Conservation (phyloP, 2,329 filamentous ascomycete genomes). For the Daldinia sp. region DNA sequence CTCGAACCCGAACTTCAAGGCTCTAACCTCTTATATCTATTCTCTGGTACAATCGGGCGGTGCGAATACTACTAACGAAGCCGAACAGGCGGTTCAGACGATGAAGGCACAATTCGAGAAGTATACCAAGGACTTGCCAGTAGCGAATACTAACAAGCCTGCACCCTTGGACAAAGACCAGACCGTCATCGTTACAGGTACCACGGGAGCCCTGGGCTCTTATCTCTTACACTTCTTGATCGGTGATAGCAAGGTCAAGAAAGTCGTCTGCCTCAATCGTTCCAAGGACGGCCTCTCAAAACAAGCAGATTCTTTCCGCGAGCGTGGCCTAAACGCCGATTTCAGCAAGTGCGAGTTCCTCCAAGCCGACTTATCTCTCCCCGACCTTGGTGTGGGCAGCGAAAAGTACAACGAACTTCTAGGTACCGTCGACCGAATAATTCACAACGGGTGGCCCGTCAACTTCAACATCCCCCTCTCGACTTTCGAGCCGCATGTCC, state of each 20-base stretch:
- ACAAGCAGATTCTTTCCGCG: constrained; percentile 50
- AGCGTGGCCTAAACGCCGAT: constrained; percentile 55
- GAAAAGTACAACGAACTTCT: constrained; percentile 55
- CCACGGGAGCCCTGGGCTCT: constrained; percentile 61
- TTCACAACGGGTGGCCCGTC: constrained; percentile 68
- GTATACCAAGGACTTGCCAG: constrained; percentile 45
- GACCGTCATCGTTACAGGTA: constrained; percentile 60
- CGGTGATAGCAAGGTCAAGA: constrained; percentile 51
- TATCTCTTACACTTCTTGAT: constrained; percentile 58
- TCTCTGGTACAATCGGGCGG: constrained; percentile 40
- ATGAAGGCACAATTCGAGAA: constrained; percentile 44
- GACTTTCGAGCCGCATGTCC: constrained; percentile 64
- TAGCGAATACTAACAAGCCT: constrained; percentile 45
- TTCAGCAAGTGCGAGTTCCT: constrained; percentile 61
- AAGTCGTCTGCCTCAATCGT: constrained; percentile 64
- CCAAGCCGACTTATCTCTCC: constrained; percentile 60
- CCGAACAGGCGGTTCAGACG: constrained; percentile 10
- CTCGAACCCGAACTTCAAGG: constrained; percentile 52
- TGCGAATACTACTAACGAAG: constrained; percentile 23
- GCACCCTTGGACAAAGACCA: constrained; percentile 38
- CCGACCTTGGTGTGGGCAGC: constrained; percentile 60
- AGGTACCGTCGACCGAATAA: constrained; percentile 57
- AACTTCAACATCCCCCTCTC: constrained; percentile 63
- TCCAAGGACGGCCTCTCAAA: constrained; percentile 53
- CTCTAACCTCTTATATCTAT: constrained; percentile 52